Evolutionary conservation across 23 red algal species (phyloP).

Genomic region (Gracilariopsis chorda): DNA sequence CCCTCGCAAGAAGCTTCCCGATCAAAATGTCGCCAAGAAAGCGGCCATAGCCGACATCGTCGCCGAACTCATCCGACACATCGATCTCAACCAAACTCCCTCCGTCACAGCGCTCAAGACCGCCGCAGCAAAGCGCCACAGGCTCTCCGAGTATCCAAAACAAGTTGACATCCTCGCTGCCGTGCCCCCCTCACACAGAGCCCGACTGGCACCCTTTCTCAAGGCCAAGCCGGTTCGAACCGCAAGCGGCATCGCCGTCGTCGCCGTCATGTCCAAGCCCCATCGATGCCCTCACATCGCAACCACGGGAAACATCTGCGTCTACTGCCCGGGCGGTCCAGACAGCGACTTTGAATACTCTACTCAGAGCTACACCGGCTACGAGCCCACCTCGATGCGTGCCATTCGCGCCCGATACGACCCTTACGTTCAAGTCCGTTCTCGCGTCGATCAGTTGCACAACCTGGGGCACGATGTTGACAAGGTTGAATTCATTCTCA

Average conservation of each 20-base stretch:
- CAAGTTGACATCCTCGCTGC: slow-evolving; percentile 93
- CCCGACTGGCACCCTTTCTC: slow-evolving; percentile 74
- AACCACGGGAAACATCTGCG: slow-evolving; percentile 96
- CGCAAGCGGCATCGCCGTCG: slow-evolving; percentile 91
- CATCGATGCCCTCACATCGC: slow-evolving; percentile 99
- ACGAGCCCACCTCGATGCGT: slow-evolving; percentile 98
- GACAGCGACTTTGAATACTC: slow-evolving; percentile 99
- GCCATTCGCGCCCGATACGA: slow-evolving; percentile 98
- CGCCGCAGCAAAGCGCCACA: slow-evolving; percentile 42
- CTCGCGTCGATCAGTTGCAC: slow-evolving; percentile 89
- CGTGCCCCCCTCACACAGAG: slow-evolving; percentile 55
- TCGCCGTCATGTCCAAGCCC: slow-evolving; percentile 99
- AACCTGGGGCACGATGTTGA: slow-evolving; percentile 90
- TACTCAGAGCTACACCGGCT: slow-evolving; percentile 96
- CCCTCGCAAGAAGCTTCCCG: background rate
- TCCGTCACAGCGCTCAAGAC: slow-evolving; percentile 50
- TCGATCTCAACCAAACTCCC: background rate
- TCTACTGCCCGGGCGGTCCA: slow-evolving; percentile 99
- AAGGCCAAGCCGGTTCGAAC: slow-evolving; percentile 95
- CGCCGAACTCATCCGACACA: slow-evolving; percentile 30
- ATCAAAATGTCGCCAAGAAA: slow-evolving; percentile 31
- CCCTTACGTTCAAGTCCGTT: slow-evolving; percentile 94
- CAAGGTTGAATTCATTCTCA: slow-evolving; percentile 99
- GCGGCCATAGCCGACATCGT: slow-evolving; percentile 64
- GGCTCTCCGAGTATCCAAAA: slow-evolving; percentile 79